phyloP scores from a whole-genome alignment of 2,329 filamentous ascomycete genomes.

The Trichoderma semiorbis region DNA sequence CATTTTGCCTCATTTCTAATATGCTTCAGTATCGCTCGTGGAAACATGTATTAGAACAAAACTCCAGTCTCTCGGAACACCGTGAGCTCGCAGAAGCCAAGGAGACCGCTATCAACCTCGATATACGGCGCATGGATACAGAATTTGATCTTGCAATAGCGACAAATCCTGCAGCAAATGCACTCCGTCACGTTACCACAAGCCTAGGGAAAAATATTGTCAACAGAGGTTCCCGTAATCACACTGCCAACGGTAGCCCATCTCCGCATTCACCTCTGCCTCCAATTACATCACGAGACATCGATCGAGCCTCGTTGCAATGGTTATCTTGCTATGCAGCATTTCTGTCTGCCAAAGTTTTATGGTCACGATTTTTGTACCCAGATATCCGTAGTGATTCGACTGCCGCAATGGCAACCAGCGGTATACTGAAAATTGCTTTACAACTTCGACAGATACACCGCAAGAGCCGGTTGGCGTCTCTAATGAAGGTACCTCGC shows the following conservation, averaged over 20 bases:
- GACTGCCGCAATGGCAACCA: background rate
- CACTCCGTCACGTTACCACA: background rate
- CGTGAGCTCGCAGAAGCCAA: background rate
- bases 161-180: background rate
- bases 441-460: background rate
- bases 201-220: background rate
- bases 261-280: background rate
- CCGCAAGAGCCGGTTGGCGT: background rate
- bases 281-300: background rate
- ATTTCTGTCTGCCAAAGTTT: background rate
- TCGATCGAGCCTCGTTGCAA: background rate
- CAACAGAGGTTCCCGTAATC: background rate
- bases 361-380: background rate
- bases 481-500: background rate
- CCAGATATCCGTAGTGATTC: background rate
- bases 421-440: background rate
- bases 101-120: background rate
- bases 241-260: background rate
- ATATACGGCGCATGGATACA: background rate
- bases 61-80: background rate
- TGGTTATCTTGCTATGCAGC: background rate
- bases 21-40: slow-evolving; percentile 10
- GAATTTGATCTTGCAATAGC: background rate
- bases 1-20: slow-evolving; percentile 7
- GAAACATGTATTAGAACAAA: background rate